A percentile compares a stretch with the other conserved stretches of the same genome.
These are phyloP conservation scores for Nakazawaea laoshanensis DNA, from an alignment of 805 yeast species.

Conservation along the genomic window DNA sequence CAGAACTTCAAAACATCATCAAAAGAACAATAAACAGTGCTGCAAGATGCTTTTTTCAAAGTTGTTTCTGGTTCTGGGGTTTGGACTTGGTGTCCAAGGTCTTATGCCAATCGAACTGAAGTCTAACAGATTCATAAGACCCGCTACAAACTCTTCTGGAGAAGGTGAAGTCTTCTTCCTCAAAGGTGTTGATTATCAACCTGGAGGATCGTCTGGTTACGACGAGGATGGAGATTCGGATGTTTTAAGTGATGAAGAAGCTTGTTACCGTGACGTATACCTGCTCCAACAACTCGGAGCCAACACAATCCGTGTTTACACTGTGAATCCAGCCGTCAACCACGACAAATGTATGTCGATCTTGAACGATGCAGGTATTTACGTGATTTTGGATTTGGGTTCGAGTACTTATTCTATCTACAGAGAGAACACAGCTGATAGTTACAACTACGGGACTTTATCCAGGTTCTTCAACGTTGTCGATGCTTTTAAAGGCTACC, in stretches of 20 bases:
- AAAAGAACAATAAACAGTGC: no score
- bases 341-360: constrained; percentile 92
- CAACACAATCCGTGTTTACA: constrained; percentile 80
- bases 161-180: constrained; percentile 63
- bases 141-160: constrained; percentile 24
- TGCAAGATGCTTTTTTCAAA: no score
- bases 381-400: constrained; percentile 79
- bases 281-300: constrained; percentile 73
- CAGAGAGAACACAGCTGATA: constrained; percentile 59
- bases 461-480: constrained; percentile 77
- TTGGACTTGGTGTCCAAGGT: no score
- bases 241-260: constrained; percentile 60
- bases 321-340: constrained; percentile 72
- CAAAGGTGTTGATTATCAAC: constrained; percentile 87
- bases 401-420: constrained; percentile 61
- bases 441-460: constrained; percentile 66
- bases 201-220: constrained; percentile 79
- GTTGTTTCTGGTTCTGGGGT: no score
- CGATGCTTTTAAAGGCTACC: constrained; percentile 75
- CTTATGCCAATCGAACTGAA: constrained; percentile 49
- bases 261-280: constrained; percentile 75
- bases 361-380: constrained; percentile 85
- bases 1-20: no score
- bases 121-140: constrained; percentile 53
- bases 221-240: constrained; percentile 33